Percentiles rank a stretch among this genome's conserved stretches.
Evolutionary conservation across 179 eudicot genomes (phyloP).

Genomic region (Nepenthes alata): DNA sequence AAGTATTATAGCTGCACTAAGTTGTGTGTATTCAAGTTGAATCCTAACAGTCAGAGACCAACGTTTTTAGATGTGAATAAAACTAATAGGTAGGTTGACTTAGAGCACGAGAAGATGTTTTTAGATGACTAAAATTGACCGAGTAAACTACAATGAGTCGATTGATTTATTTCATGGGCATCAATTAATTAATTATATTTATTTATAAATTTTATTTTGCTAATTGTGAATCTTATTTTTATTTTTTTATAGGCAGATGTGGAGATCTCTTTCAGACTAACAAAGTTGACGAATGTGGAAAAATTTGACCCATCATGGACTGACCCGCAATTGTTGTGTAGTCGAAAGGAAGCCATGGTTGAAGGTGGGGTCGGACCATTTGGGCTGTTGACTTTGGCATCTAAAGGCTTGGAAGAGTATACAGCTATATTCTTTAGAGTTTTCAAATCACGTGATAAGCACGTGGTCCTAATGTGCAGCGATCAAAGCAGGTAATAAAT

Average conservation of each 20-base stretch:
- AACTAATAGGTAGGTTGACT: too few species aligned
- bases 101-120: too few species aligned
- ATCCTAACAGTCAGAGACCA: too few species aligned
- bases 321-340: constrained; percentile 28
- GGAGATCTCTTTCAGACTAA: constrained; percentile 28
- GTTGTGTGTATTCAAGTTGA: too few species aligned
- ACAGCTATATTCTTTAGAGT: constrained; percentile 39
- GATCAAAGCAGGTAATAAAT: constrained; percentile 29
- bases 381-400: constrained; percentile 36
- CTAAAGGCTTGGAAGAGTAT: constrained; percentile 29
- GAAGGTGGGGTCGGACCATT: constrained; percentile 46
- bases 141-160: too few species aligned
- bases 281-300: constrained; percentile 34
- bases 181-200: too few species aligned
- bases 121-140: too few species aligned
- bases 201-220: too few species aligned
- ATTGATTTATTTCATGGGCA: too few species aligned
- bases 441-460: constrained; percentile 24
- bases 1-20: too few species aligned
- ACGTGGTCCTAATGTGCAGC: constrained; percentile 39
- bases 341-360: constrained; percentile 18
- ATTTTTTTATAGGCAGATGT: constrained; percentile 31
- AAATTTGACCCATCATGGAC: constrained; percentile 30
- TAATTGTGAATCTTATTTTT: too few species aligned
- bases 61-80: too few species aligned